Evolutionary conservation across 208 protist genomes (phyloP).

Genomic region (Naegleria fowleri): DNA sequence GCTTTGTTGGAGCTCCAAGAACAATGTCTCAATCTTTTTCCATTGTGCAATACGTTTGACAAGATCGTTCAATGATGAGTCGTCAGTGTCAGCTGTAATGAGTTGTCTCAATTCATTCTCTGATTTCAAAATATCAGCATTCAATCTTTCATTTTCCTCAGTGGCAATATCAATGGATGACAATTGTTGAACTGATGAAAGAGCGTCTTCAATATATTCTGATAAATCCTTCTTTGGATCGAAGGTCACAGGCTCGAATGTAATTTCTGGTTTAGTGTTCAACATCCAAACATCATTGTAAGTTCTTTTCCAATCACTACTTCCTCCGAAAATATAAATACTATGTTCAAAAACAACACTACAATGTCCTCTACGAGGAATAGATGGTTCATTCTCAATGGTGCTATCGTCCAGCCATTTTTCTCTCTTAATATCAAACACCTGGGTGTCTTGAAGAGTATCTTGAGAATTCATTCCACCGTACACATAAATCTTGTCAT

Average conservation of each 20-base stretch:
- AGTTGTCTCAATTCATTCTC: background rate
- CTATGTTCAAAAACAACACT: background rate
- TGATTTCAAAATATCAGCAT: background rate
- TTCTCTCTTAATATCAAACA: background rate
- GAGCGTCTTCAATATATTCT: background rate
- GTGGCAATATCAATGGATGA: too few relatives aligned
- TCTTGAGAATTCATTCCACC: background rate
- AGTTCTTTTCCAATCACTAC: background rate
- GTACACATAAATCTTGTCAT: background rate
- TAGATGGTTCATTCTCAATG: background rate
- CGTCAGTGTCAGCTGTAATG: background rate
- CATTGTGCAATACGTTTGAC: background rate
- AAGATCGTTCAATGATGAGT: background rate
- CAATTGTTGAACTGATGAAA: background rate
- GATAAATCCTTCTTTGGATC: background rate
- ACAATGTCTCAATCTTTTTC: background rate
- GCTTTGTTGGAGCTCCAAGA: background rate
- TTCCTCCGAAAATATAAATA: background rate
- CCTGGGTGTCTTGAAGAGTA: background rate
- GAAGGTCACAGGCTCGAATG: background rate
- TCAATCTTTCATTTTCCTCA: background rate
- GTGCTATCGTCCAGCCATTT: background rate
- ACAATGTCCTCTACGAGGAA: background rate
- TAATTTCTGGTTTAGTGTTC: background rate
- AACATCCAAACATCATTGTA: constrained; percentile 1